Conservation (phyloP, 192 early-diverging fungal species). For the Gorgonomyces haynaldii region DNA sequence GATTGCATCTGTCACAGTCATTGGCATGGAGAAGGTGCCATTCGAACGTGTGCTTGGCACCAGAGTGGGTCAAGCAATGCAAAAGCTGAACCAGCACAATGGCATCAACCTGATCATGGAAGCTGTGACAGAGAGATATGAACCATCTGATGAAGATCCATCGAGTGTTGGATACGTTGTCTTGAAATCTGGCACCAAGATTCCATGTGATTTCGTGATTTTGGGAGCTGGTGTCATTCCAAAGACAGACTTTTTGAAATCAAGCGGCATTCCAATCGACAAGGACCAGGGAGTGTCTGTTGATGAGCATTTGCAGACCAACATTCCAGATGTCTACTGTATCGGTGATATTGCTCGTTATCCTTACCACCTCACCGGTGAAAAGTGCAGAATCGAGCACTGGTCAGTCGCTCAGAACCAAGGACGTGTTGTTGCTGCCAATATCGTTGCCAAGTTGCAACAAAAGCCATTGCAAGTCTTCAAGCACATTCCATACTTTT, state of each 20-base stretch:
- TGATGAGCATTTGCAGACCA: slow-evolving; percentile 23
- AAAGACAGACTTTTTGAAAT: slow-evolving; percentile 35
- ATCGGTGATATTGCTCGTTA: slow-evolving; percentile 45
- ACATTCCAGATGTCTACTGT: slow-evolving; percentile 34
- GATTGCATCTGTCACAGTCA: slow-evolving; percentile 35
- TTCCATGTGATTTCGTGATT: slow-evolving; percentile 40
- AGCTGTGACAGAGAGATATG: slow-evolving; percentile 16
- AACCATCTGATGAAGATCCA: slow-evolving; percentile 10
- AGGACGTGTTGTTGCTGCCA: slow-evolving; percentile 14
- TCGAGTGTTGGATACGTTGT: slow-evolving; percentile 23
- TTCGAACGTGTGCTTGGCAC: slow-evolving; percentile 40
- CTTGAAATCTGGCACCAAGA: slow-evolving; percentile 16
- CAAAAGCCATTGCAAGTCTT: slow-evolving; percentile 23
- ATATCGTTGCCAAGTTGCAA: slow-evolving; percentile 19
- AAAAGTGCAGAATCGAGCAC: slow-evolving; percentile 41
- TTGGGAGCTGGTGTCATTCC: slow-evolving; percentile 42
- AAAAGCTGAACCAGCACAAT: slow-evolving; percentile 25
- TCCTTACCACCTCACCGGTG: slow-evolving; percentile 29
- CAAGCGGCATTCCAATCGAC: slow-evolving; percentile 23
- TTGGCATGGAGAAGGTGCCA: slow-evolving; percentile 46
- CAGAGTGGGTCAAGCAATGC: slow-evolving; percentile 30
- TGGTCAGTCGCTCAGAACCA: slow-evolving; percentile 38
- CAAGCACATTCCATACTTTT: slow-evolving; percentile 43
- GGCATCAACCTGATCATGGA: slow-evolving; percentile 35
- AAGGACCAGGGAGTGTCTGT: slow-evolving; percentile 37